These are phyloP conservation scores for Russula brevipes DNA, from an alignment of 768 basidiomycete genomes.

Conservation along the genomic window DNA sequence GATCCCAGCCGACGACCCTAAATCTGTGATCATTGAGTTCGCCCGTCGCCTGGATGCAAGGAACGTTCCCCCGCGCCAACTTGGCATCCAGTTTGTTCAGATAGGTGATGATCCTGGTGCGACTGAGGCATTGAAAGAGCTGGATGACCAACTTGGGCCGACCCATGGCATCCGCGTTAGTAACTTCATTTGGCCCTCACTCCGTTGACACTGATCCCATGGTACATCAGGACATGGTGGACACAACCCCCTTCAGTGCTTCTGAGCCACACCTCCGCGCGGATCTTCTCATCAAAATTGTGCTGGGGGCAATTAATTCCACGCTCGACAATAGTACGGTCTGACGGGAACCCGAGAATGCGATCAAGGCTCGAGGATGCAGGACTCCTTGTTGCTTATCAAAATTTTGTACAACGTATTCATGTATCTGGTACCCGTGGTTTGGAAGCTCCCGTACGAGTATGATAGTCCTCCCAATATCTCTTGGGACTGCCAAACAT, in stretches of 20 bases:
- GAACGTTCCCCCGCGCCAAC: slow-evolving; percentile 32
- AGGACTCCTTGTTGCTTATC: background rate
- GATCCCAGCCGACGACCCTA: slow-evolving; percentile 26
- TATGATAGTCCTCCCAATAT: background rate
- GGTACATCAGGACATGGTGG: slow-evolving; percentile 21
- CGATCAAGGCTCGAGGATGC: background rate
- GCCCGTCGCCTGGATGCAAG: slow-evolving; percentile 32
- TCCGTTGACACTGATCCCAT: background rate
- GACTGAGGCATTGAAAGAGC: slow-evolving; percentile 30
- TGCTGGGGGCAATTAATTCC: slow-evolving; percentile 16
- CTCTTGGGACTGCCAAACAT: background rate
- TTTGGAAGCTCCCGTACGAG: background rate
- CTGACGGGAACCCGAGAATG: background rate
- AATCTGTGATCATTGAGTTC: slow-evolving; percentile 21
- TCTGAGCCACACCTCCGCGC: slow-evolving; percentile 19
- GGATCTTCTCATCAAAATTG: slow-evolving; percentile 17
- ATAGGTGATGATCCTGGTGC: slow-evolving; percentile 34
- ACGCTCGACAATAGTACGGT: background rate
- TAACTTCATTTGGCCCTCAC: background rate
- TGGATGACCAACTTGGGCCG: slow-evolving; percentile 20
- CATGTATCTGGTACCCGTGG: background rate
- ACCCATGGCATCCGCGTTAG: slow-evolving; percentile 21
- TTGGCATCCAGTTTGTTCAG: slow-evolving; percentile 40
- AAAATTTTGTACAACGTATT: background rate
- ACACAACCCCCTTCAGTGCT: slow-evolving; percentile 13